These are phyloP conservation scores for Dendryphion nanum DNA, from an alignment of 2,329 filamentous ascomycete genomes.

Conservation along the genomic window DNA sequence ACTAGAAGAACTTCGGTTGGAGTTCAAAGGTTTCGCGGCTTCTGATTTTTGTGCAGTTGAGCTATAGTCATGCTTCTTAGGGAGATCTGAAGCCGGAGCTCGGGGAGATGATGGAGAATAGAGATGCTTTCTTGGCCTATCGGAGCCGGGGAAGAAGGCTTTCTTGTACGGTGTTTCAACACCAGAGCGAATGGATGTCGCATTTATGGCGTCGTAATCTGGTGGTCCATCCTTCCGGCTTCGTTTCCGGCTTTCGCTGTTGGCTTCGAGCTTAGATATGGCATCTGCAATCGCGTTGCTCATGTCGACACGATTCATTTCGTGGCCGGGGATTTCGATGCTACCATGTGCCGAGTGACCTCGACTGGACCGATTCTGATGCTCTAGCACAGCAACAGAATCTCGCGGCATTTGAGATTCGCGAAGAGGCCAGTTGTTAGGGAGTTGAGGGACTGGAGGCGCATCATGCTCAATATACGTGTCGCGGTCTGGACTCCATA, in stretches of 20 bases:
- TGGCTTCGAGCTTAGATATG: conserved; percentile 4
- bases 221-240: neutral
- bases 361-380: conserved; percentile 3
- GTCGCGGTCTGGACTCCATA: conserved; percentile 17
- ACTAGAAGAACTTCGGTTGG: too few relatives aligned
- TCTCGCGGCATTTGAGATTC: conserved; percentile 12
- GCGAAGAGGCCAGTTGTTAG: conserved; percentile 24
- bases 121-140: neutral
- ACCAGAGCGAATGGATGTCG: neutral
- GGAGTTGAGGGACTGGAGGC: conserved; percentile 27
- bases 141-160: neutral
- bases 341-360: conserved; percentile 7
- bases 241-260: conserved; percentile 1
- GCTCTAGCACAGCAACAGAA: conserved; percentile 5
- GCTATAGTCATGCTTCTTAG: conserved; percentile 1
- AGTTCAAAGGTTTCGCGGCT: too few relatives aligned
- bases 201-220: neutral
- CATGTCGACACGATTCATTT: neutral
- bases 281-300: conserved; percentile 4
- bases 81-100: neutral
- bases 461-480: conserved; percentile 12
- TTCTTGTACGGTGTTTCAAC: neutral
- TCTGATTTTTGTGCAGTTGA: too few relatives aligned
- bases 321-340: neutral
- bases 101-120: neutral